Evolutionary conservation across 805 yeast genomes (phyloP), one percentile per base, ranked within the genome.

Genomic region (Lachancea sp.): DNA sequence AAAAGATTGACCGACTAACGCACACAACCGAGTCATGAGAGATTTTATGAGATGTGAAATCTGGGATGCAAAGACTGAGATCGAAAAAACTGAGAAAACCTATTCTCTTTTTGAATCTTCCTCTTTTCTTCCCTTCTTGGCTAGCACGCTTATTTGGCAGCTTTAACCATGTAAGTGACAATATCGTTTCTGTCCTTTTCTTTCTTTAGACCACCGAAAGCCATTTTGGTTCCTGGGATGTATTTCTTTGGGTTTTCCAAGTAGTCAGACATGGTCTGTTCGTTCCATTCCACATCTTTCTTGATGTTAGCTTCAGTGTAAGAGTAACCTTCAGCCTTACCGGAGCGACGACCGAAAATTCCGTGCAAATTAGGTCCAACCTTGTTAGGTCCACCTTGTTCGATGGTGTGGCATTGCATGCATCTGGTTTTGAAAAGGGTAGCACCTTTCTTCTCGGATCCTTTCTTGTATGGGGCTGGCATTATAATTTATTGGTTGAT

Each of bases 151-250:
- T 74, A 76, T 70, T 76, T 75, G 54, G 71, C 55, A 48, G 82
- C 81, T 48, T 63, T 60, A 35, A 62, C 65, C 68, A 91, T 78
- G 85, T 88, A 91, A 62, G 98, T 80, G 65, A 91, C 74, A 71
- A 93, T 76, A 71, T 93, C 98, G 76, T 87, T 86, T 83, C 98
- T 88, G 79, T 93, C 99, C 84, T 89, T 91, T 56, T 89, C 83
- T 81, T 93, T 93, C 90, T 93, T 93, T 74, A 93, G 81, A 77
- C 99, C 99, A 76, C 96, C 99, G 65, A 91, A 93, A 56, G 99
- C 98, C 99, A 93, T 93, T 85, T 93, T 93, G 78, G 98, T 93
- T 73, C 99, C 99, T 69, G 99, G 99, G 61, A 93, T 89, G 79
- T 89, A 93, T 78, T 93, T 93, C 95, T 93, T 93, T 77, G 99